phyloP scores from a whole-genome alignment of 371 early-diverging fungal species.

The Mortierella sp. region DNA sequence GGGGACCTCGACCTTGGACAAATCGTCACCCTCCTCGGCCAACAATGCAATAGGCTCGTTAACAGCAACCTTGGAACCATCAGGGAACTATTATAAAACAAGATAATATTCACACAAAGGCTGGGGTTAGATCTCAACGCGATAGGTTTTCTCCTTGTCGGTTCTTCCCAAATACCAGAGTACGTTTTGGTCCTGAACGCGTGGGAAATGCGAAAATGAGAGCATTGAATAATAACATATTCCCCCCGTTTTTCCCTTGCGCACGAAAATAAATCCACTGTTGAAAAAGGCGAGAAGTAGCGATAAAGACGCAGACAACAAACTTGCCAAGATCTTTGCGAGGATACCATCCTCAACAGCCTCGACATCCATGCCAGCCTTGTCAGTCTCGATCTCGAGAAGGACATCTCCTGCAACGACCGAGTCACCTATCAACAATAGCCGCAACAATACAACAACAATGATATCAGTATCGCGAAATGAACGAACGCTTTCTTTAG shows the following conservation, averaged over 20 bases:
- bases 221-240: neutral
- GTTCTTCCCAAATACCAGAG: neutral
- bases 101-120: neutral
- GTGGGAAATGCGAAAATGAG: conserved; percentile 22
- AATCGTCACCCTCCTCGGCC: conserved; percentile 92
- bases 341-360: conserved; percentile 95
- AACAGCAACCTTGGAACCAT: conserved; percentile 75
- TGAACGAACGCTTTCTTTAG: neutral
- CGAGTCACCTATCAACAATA: conserved; percentile 74
- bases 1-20: conserved; percentile 76
- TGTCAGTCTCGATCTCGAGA: conserved; percentile 96
- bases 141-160: neutral
- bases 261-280: neutral
- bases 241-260: neutral
- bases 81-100: conserved; percentile 62
- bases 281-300: neutral
- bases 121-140: conserved; percentile 2
- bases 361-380: conserved; percentile 98
- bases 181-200: neutral
- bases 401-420: conserved; percentile 91
- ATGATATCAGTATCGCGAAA: conserved; percentile 16
- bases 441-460: neutral
- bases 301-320: neutral
- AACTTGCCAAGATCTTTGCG: conserved; percentile 87
- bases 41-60: conserved; percentile 86